Percentiles rank a stretch among this genome's conserved stretches.
Conservation (phyloP, 805 yeast species). For the Wickerhamomyces chambardii region DNA sequence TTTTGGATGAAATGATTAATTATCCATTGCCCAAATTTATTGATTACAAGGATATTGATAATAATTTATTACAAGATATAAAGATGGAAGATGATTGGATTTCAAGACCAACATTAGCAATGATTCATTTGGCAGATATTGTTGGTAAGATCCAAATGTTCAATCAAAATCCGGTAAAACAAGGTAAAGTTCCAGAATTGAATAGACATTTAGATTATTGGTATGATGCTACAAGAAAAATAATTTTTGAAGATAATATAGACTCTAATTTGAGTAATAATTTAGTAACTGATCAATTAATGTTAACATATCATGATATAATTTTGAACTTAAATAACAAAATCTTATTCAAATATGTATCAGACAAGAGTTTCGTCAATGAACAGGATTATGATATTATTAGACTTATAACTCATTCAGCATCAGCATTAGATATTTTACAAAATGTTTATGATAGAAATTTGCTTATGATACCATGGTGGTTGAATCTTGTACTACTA, state of each 20-base stretch:
- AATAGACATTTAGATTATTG: conserved; percentile 5
- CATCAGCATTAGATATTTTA: conserved; percentile 22
- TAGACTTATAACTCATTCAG: conserved; percentile 22
- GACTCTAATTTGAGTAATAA: conserved; percentile 10
- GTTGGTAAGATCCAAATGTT: conserved; percentile 27
- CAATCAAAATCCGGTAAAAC: conserved; percentile 10
- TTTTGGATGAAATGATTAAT: conserved; percentile 27
- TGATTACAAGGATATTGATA: neutral
- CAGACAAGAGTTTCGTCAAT: conserved; percentile 6
- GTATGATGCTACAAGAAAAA: conserved; percentile 9
- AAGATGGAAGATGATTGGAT: conserved; percentile 36
- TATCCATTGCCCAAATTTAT: conserved; percentile 20
- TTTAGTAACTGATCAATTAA: conserved; percentile 9
- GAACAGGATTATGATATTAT: conserved; percentile 14
- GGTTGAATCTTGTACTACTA: conserved; percentile 32
- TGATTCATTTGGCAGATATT: conserved; percentile 33
- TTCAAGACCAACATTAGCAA: conserved; percentile 34
- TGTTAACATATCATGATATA: conserved; percentile 13
- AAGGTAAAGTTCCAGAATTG: conserved; percentile 1
- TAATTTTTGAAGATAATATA: conserved; percentile 10
- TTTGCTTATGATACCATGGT: conserved; percentile 39
- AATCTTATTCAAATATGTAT: conserved; percentile 7
- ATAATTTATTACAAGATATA: neutral
- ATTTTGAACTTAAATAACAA: conserved; percentile 9
- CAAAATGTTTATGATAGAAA: conserved; percentile 21